Evolutionary conservation across 805 yeast species (phyloP), one percentile per base, ranked within the genome.

Genomic region (Nakazawaea molendinolei): DNA sequence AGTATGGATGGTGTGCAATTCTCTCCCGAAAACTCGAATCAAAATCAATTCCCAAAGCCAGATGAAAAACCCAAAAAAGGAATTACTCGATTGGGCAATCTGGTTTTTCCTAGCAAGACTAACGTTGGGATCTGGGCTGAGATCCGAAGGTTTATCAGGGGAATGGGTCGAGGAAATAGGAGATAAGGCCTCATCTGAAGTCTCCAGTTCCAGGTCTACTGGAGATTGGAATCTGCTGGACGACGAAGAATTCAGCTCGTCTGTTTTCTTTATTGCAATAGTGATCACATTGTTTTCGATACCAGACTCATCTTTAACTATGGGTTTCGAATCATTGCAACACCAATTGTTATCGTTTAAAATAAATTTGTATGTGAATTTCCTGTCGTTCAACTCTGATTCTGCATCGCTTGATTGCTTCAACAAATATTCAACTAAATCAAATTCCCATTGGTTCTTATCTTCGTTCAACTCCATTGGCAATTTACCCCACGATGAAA

Each of bases 351-450:
- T 22, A 2, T 44, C 51, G 35, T 54, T 45, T 14, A 49, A 43
- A 5, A 57, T 53, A 34, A 51, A 57, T 32, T 57, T 57, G 42
- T 53, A 57, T 14, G 39, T 29, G 25, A 51, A 32, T 31, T 21
- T 26, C 7, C 49, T 50, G 3, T 12, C 31, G 7, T 31, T 34
- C 1, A 28, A 23, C n/a, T 34, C 27, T 3, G 33, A 27, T 5
- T 32, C n/a, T n/a, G n/a, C 12, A n/a, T 41, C 16, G 3, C 31
- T 23, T 6, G 31, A 27, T 5, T 20, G 17, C 43, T 44, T 36
- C 3, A 27, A 20, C 17, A 23, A 28, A 8, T 29, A 29, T 12
- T 46, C 41, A 25, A 35, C 43, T 3, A 37, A 17, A 22, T 22
- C 45, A 15, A 20, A 36, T 9, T 23, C 39, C 38, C 20, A 28